phyloP scores from a whole-genome alignment of 768 basidiomycete genomes.

The Leccinum subtestaceum region DNA sequence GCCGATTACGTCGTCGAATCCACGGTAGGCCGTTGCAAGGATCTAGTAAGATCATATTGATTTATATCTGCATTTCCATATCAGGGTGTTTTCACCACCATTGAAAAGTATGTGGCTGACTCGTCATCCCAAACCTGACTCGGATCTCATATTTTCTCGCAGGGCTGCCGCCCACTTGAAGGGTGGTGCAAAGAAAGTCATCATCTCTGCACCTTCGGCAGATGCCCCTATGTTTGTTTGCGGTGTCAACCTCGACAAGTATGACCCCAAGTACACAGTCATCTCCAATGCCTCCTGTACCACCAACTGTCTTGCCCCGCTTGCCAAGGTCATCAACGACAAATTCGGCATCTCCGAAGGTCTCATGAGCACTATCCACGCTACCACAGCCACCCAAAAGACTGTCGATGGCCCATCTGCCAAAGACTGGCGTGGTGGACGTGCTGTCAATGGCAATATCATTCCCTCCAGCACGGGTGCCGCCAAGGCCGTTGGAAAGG shows the following conservation, averaged over 20 bases:
- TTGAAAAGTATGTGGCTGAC: constrained; percentile 61
- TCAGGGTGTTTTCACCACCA: constrained; percentile 96
- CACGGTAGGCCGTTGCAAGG: constrained; percentile 53
- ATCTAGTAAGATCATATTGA: background rate
- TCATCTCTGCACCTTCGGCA: constrained; percentile 98
- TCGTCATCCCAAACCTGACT: background rate
- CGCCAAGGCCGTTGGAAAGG: constrained; percentile 98
- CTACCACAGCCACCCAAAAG: constrained; percentile 94
- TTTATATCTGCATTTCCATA: constrained; percentile 2
- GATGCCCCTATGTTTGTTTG: constrained; percentile 94
- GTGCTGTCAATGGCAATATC: constrained; percentile 96
- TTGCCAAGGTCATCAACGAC: constrained; percentile 98
- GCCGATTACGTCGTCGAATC: constrained; percentile 97
- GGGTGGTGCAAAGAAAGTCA: constrained; percentile 99
- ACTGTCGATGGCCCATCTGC: constrained; percentile 90
- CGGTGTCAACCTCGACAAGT: constrained; percentile 93
- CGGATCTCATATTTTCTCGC: constrained; percentile 6
- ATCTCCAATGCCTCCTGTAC: constrained; percentile 99
- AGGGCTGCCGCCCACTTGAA: constrained; percentile 91
- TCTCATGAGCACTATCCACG: constrained; percentile 98
- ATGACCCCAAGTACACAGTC: constrained; percentile 86
- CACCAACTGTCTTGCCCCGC: constrained; percentile 98
- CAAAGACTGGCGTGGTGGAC: constrained; percentile 98
- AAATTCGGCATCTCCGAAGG: constrained; percentile 95
- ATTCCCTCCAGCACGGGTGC: constrained; percentile 99